Percentiles rank a stretch among this genome's conserved stretches.
Conservation (phyloP, 208 protist species). For the Leishmania lainsoni region DNA sequence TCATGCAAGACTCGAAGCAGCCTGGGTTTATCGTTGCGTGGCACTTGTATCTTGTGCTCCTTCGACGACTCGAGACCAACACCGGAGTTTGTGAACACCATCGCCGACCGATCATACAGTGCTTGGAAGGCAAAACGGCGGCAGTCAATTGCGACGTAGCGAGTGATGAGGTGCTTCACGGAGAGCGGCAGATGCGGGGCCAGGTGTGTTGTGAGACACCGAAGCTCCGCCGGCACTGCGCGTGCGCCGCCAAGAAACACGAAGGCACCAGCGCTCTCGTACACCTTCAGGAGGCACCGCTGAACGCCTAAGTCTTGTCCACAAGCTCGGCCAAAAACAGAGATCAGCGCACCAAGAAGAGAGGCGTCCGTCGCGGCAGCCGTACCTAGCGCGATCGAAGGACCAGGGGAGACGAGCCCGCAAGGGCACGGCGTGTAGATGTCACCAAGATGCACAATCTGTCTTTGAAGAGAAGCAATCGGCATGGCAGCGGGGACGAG, state of each 20-base stretch:
- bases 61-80: constrained; percentile 25
- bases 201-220: constrained; percentile 32
- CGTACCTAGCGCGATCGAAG: not conserved
- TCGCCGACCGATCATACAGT: constrained; percentile 60
- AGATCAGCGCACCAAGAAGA: constrained; percentile 38
- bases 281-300: constrained; percentile 59
- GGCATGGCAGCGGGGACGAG: constrained; percentile 28
- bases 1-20: constrained; percentile 46
- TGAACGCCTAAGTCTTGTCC: constrained; percentile 35
- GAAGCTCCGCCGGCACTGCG: constrained; percentile 51
- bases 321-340: constrained; percentile 20
- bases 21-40: constrained; percentile 33
- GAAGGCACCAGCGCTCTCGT: constrained; percentile 19
- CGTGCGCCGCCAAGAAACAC: constrained; percentile 62
- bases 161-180: constrained; percentile 58
- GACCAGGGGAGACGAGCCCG: constrained; percentile 29
- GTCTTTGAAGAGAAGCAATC: not conserved
- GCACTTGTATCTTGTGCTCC: constrained; percentile 47
- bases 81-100: constrained; percentile 55
- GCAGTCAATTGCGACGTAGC: constrained; percentile 74
- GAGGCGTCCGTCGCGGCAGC: not conserved
- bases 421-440: constrained; percentile 33
- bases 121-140: constrained; percentile 70
- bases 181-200: constrained; percentile 43
- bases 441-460: constrained; percentile 23